A percentile compares a stretch with the other conserved stretches of the same genome.
Conservation (phyloP, 371 early-diverging fungal genomes). For the Mortierella sp. region DNA sequence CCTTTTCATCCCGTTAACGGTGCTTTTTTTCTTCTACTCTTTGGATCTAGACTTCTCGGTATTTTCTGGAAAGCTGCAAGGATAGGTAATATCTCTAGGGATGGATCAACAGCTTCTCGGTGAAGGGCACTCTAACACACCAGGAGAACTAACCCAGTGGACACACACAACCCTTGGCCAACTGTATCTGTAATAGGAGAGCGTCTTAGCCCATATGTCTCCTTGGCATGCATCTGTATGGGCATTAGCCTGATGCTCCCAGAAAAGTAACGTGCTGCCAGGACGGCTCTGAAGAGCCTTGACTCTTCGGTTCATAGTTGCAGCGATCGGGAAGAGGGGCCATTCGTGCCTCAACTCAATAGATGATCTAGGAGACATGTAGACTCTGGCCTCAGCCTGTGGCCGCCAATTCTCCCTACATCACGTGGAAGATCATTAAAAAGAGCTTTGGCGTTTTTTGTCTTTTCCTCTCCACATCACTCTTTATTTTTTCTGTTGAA, state of each 20-base stretch:
- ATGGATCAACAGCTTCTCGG: too few relatives aligned
- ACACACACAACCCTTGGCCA: too few relatives aligned
- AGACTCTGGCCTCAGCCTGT: background rate
- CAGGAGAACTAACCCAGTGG: too few relatives aligned
- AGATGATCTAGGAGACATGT: too few relatives aligned
- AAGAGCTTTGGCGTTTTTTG: background rate
- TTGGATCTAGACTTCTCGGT: constrained; percentile 69
- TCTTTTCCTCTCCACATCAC: background rate
- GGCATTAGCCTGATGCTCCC: constrained; percentile 62
- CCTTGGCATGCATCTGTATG: constrained; percentile 86
- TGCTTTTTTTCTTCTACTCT: background rate
- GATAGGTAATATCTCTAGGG: constrained; percentile 61
- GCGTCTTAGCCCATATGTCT: constrained; percentile 88
- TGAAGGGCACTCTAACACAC: too few relatives aligned
- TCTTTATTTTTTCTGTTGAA: background rate
- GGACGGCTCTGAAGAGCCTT: too few relatives aligned
- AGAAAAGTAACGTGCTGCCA: constrained; percentile 9
- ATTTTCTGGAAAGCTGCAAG: constrained; percentile 93
- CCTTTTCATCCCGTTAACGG: background rate
- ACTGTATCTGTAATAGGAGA: constrained; percentile 65
- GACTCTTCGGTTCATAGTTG: too few relatives aligned
- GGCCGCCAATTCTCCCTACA: background rate
- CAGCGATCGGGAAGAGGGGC: too few relatives aligned
- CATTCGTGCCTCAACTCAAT: too few relatives aligned
- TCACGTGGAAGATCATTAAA: background rate